Evolutionary conservation across 148 eudicot genomes (phyloP), one percentile per base, ranked within the genome.

Genomic region (Camellia japonica): DNA sequence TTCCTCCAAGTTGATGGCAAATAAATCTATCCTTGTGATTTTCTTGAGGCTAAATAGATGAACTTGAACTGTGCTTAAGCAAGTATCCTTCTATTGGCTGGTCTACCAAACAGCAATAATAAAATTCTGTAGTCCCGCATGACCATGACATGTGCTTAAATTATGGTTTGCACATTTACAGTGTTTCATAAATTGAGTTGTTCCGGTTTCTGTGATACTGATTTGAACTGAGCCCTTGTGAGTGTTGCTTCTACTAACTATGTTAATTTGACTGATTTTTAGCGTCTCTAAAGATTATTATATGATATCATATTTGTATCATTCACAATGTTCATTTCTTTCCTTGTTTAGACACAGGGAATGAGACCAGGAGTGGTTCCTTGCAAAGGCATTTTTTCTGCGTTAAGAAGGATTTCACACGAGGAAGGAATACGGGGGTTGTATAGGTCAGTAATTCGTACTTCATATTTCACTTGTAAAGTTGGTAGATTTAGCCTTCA

Each of bases 341-440:
- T 77, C 69, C 64, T 42, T 74, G 43, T 83, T 71, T 84, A 95
- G 98, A 95, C 98, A 9, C 98, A 95, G 80, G 98, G 77, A 55
- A 89, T 93, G 97, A 91, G 96, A 82, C 87, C 84, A 16, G 94
- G 87, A 84, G 94, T 91, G 44, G 85, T 95, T 81, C 98, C 95
- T 51, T 95, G 93, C 80, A 90, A 81, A 80, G 86, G 92, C 85
- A 86, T 93, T 55, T 80, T 84, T 84, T 95, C 98, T 60, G 96
- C 93, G 68, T 86, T 95, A 83, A 88, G 87, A 84, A 91, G 97
- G 81, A 95, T 95, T 71, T 75, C 80, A 5, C 90, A 61, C 16
- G 98, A 95, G 83, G 98, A 95, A 87, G 98, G 97, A 46, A 78
- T 88, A 47, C 92, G 80, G 18, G 98, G 97, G 68, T 85, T 88